Conservation (phyloP, 305 asterid species). For the Vinca major region DNA sequence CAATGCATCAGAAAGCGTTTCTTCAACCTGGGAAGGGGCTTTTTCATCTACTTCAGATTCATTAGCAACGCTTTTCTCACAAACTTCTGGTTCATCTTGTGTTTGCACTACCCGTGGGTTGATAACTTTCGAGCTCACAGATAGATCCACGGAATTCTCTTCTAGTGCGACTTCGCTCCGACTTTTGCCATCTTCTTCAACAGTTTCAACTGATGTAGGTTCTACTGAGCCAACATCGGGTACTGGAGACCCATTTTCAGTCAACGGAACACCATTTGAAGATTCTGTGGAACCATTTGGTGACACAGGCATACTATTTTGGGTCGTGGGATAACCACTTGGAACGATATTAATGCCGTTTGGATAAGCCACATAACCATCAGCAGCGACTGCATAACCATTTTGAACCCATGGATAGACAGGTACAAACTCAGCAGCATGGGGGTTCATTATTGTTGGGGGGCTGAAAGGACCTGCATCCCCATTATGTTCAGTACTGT, state of each 20-base stretch:
- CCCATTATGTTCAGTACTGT: slow-evolving; percentile 47
- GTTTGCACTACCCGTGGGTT: slow-evolving; percentile 19
- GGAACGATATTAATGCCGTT: slow-evolving; percentile 36
- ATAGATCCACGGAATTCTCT: slow-evolving; percentile 23
- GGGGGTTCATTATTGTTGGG: slow-evolving; percentile 71
- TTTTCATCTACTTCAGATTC: slow-evolving; percentile 29
- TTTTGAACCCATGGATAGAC: slow-evolving; percentile 70
- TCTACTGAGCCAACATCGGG: slow-evolving; percentile 35
- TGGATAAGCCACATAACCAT: slow-evolving; percentile 49
- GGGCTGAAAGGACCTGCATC: slow-evolving; percentile 48
- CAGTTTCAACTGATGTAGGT: slow-evolving; percentile 29
- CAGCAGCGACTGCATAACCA: slow-evolving; percentile 58
- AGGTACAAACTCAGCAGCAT: slow-evolving; percentile 75
- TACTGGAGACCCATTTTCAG: slow-evolving; percentile 26
- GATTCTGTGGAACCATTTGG: slow-evolving; percentile 30
- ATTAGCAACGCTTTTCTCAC: slow-evolving; percentile 28
- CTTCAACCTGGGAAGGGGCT: slow-evolving; percentile 26
- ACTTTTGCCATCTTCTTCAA: slow-evolving; percentile 34
- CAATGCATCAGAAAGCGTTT: slow-evolving; percentile 18
- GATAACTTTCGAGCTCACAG: slow-evolving; percentile 17
- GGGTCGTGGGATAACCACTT: slow-evolving; percentile 39
- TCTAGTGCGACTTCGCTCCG: slow-evolving; percentile 19
- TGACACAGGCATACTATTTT: slow-evolving; percentile 25
- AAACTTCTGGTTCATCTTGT: slow-evolving; percentile 22
- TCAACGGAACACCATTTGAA: slow-evolving; percentile 19